Evolutionary conservation across 2,329 filamentous ascomycete genomes (phyloP).

Genomic region (Fusarium sp.): DNA sequence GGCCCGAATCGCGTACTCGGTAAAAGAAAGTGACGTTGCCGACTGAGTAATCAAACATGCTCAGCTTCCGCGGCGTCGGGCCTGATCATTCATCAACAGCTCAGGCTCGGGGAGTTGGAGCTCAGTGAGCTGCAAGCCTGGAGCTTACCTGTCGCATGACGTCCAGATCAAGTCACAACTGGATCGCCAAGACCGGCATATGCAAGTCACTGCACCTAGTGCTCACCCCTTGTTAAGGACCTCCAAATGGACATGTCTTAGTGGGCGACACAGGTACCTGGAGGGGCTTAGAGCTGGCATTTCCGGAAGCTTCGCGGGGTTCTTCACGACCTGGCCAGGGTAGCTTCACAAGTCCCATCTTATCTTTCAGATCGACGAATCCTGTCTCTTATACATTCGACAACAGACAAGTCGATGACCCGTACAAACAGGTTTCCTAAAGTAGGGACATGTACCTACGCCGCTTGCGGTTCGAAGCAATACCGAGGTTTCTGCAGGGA

Average conservation of each 20-base stretch:
- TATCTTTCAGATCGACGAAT: conserved; percentile 34
- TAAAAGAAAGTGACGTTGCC: background rate
- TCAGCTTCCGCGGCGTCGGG: conserved; percentile 4
- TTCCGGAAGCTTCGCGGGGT: conserved; percentile 29
- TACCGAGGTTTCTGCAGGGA: conserved; percentile 15
- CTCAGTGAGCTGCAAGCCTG: conserved; percentile 10
- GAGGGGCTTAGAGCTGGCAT: conserved; percentile 18
- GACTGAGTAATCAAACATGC: conserved; percentile 8
- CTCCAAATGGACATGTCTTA: conserved; percentile 23
- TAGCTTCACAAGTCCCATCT: conserved; percentile 29
- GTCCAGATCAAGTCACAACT: conserved; percentile 43
- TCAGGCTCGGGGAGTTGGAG: conserved; percentile 18
- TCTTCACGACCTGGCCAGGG: conserved; percentile 4
- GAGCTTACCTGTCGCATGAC: conserved; percentile 36
- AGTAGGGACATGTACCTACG: background rate
- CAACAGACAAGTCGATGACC: conserved; percentile 37
- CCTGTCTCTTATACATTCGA: conserved; percentile 27
- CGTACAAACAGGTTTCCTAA: conserved; percentile 34
- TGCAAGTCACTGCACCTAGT: conserved; percentile 39
- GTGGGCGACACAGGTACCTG: conserved; percentile 19
- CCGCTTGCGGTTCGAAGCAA: conserved; percentile 13
- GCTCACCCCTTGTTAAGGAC: conserved; percentile 22
- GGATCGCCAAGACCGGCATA: conserved; percentile 30
- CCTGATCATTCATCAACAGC: conserved; percentile 15
- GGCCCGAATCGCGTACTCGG: conserved; percentile 31